Conservation (phyloP, 495 filamentous ascomycete species). For the Neurospora cerealis region DNA sequence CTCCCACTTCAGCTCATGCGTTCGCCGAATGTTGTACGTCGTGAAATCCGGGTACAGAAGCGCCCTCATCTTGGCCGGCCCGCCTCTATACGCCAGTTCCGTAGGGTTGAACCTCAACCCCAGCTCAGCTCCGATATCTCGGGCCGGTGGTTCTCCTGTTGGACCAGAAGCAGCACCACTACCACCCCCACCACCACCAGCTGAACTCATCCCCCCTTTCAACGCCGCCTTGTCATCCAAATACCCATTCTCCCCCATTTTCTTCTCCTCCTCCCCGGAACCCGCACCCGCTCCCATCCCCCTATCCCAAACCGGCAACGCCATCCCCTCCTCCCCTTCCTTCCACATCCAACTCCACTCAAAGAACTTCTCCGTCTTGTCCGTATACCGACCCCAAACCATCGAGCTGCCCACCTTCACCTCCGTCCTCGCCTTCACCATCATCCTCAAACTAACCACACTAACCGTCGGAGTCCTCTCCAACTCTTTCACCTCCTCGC, state of each 20-base stretch:
- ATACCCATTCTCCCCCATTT: background rate
- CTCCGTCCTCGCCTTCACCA: background rate
- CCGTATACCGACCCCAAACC: background rate
- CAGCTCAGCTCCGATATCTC: background rate
- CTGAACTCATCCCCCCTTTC: background rate
- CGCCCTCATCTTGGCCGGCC: background rate
- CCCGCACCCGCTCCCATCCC: background rate
- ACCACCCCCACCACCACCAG: background rate
- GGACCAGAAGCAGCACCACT: background rate
- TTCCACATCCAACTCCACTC: background rate
- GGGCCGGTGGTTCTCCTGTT: background rate
- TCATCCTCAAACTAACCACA: background rate
- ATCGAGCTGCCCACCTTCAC: background rate
- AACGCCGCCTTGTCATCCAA: background rate
- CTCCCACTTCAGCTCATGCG: background rate
- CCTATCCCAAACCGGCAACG: background rate
- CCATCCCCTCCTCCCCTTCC: background rate
- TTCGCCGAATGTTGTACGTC: background rate
- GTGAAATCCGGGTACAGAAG: background rate
- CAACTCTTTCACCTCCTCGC: background rate
- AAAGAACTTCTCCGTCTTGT: background rate
- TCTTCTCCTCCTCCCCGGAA: background rate
- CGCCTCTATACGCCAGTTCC: background rate
- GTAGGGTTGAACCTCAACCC: background rate
- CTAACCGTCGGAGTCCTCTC: background rate